Evolutionary conservation across 2,329 filamentous ascomycete genomes (phyloP), one percentile per base, ranked within the genome.

Genomic region (Emericellopsis atlantica): DNA sequence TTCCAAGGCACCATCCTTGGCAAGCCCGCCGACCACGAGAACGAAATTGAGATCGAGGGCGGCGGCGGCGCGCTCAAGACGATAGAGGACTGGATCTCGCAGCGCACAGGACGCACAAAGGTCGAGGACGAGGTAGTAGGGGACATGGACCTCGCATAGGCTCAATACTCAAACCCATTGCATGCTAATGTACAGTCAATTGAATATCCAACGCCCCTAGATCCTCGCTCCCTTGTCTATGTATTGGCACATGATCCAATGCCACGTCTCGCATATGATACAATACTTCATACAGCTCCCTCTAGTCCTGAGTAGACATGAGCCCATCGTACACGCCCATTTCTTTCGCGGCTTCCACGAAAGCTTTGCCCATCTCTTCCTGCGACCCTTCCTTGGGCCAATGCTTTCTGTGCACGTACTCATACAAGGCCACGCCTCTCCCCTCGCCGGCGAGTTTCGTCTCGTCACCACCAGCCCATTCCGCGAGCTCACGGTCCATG

Each of bases 1-100:
- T 94, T 87, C 58, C 77, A 82, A 49, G 87, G 86, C 24, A 95
- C 90, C 0, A 74, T 92, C 0, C 68, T 96, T 10, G 90, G 90
- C 4, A 80, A 80, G 48, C 68, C 72, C 36, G 73, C 72, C 38
- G 86, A 94, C 49, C 26, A 29, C 26, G 74, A 80, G 43, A 77
- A 76, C 52, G 74, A 81, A 7, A 66, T 95, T 23, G 68, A 80
- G 40, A 81, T 94, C 40, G 88, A 94, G 56, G 18, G 18, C 18
- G 89, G 89, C 35, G 85, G 85, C 16, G 47, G 53, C 8, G 35
- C 38, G 8, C 22, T 44, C 22, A 57, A 54, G 14, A 58, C 50
- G 44, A 61, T 64, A 31, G 40, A 53, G 16, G 60, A 62, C 41
- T 64, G 60, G 60, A 59, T 62, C 35, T 48, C 48, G 31, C 55